A percentile compares a stretch with the other conserved stretches of the same genome.
Conservation (phyloP, 2,329 filamentous ascomycete genomes). For the Apiospora kogelbergensis region DNA sequence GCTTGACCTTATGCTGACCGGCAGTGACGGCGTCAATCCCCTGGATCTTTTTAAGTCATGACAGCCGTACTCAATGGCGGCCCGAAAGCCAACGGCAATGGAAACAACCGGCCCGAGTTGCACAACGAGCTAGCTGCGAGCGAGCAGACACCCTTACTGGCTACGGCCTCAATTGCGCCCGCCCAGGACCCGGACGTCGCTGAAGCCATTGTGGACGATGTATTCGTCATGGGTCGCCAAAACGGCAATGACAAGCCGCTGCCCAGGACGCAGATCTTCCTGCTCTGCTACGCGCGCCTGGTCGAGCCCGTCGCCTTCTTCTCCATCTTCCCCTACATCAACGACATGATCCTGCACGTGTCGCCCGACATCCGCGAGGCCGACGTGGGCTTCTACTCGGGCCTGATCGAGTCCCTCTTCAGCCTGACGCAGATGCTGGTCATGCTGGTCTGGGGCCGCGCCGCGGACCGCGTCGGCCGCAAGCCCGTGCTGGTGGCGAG, state of each 20-base stretch:
- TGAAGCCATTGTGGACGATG: neutral
- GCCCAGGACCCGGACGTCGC: constrained; percentile 19
- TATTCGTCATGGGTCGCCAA: neutral
- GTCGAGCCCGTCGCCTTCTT: constrained; percentile 83
- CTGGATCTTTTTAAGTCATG: neutral
- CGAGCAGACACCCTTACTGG: constrained; percentile 34
- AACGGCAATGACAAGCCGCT: constrained; percentile 48
- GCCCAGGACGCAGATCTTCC: constrained; percentile 64
- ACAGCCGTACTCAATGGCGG: neutral
- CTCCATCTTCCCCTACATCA: constrained; percentile 78
- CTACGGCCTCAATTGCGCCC: constrained; percentile 17
- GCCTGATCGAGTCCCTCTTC: constrained; percentile 73
- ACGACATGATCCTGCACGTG: constrained; percentile 66
- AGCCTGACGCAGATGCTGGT: constrained; percentile 74
- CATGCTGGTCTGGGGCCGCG: constrained; percentile 73
- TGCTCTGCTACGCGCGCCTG: constrained; percentile 72
- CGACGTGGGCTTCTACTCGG: constrained; percentile 80
- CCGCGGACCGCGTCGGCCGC: constrained; percentile 67
- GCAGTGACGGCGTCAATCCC: neutral
- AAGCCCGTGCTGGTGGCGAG: constrained; percentile 72
- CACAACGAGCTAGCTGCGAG: constrained; percentile 13
- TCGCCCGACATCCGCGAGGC: constrained; percentile 60
- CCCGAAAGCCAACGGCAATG: neutral
- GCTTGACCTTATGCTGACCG: neutral
- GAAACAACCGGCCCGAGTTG: neutral